Evolutionary conservation across 1,284 basidiomycete genomes (phyloP).

Genomic region (Phellopilus nigrolimitatus): DNA sequence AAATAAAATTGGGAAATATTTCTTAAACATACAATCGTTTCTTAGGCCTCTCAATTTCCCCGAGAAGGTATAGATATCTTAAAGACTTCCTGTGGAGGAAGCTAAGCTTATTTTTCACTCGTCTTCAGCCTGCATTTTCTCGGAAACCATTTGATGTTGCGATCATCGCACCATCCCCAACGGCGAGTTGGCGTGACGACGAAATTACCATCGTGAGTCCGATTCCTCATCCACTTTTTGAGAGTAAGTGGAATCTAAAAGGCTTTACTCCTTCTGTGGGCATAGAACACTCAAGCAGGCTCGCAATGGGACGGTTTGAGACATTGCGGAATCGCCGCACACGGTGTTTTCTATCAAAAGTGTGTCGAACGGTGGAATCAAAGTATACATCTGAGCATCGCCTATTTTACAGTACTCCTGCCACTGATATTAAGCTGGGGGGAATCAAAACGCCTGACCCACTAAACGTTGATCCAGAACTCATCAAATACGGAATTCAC

Average conservation of each 20-base stretch:
- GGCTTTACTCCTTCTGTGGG: slow-evolving; percentile 2
- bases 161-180: slow-evolving; percentile 27
- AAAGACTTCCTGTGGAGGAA: too few species aligned
- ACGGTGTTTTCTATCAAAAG: slow-evolving; percentile 65
- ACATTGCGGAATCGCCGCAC: slow-evolving; percentile 51
- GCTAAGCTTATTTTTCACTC: slow-evolving; percentile 7
- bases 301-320: slow-evolving; percentile 72
- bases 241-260: slow-evolving; percentile 2
- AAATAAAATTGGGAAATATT: not conserved
- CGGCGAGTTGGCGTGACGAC: slow-evolving; percentile 47
- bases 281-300: slow-evolving; percentile 71
- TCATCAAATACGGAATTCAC: slow-evolving; percentile 59
- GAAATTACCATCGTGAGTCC: slow-evolving; percentile 55
- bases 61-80: slow-evolving; percentile 39
- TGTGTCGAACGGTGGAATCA: slow-evolving; percentile 26
- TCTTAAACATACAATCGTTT: not conserved
- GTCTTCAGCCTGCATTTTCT: slow-evolving; percentile 51
- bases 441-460: slow-evolving; percentile 47
- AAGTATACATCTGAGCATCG: not conserved
- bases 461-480: slow-evolving; percentile 41
- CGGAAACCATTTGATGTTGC: slow-evolving; percentile 50
- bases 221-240: not conserved
- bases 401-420: slow-evolving; percentile 38
- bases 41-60: slow-evolving; percentile 65
- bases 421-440: slow-evolving; percentile 41